Evolutionary conservation across 805 yeast genomes (phyloP).

Genomic region (Wickerhamiella occidentalis): DNA sequence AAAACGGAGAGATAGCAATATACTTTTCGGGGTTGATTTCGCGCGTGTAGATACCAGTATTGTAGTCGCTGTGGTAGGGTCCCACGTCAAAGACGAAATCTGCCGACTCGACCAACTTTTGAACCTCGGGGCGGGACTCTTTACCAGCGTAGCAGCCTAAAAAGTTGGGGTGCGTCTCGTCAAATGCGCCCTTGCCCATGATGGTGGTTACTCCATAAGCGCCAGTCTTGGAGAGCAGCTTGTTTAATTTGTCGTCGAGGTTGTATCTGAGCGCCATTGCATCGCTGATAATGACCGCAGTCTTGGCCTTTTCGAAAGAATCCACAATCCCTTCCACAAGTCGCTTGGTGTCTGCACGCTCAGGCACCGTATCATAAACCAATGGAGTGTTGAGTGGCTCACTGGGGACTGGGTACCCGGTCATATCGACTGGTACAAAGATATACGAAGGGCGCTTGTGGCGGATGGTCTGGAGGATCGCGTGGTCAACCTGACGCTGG

Average conservation of each 20-base stretch:
- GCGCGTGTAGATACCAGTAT: constrained; percentile 52
- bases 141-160: constrained; percentile 64
- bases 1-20: constrained; percentile 43
- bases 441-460: constrained; percentile 72
- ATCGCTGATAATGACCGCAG: constrained; percentile 64
- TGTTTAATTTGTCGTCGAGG: constrained; percentile 31
- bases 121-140: constrained; percentile 39
- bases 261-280: constrained; percentile 45
- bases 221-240: constrained; percentile 38
- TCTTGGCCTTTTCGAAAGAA: constrained; percentile 39
- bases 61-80: constrained; percentile 51
- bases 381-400: constrained; percentile 30
- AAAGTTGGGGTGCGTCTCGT: constrained; percentile 54
- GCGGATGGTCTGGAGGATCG: constrained; percentile 42
- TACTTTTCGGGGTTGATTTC: constrained; percentile 34
- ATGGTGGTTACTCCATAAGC: constrained; percentile 49
- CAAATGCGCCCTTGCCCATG: constrained; percentile 60
- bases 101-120: constrained; percentile 38
- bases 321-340: constrained; percentile 37
- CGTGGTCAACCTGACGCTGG: constrained; percentile 53
- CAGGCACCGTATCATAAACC: constrained; percentile 15
- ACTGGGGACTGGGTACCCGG: constrained; percentile 34
- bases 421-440: constrained; percentile 62
- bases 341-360: constrained; percentile 23
- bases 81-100: constrained; percentile 69